phyloP scores from a whole-genome alignment of 495 filamentous ascomycete species.

The Penicillium desertorum region DNA sequence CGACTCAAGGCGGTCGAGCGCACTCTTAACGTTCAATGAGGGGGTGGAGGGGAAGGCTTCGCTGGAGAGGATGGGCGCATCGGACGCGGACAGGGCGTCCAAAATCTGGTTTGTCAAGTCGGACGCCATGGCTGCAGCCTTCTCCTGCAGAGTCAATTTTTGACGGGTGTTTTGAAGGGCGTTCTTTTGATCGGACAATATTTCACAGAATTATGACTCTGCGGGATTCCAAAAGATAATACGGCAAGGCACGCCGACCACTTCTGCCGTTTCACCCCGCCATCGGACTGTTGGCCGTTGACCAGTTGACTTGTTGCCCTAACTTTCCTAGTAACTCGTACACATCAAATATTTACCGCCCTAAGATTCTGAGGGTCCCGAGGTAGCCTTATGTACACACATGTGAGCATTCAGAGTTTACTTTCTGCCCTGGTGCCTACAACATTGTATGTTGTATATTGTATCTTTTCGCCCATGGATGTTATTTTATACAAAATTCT shows the following conservation, averaged over 20 bases:
- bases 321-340: too few relatives aligned
- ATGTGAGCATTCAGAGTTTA: too few relatives aligned
- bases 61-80: constrained; percentile 66
- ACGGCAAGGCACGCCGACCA: constrained; percentile 26
- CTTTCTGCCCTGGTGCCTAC: too few relatives aligned
- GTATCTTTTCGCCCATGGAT: not conserved
- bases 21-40: constrained; percentile 75
- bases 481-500: not conserved
- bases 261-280: constrained; percentile 30
- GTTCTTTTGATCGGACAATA: constrained; percentile 19
- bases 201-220: constrained; percentile 34
- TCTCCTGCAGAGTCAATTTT: constrained; percentile 27
- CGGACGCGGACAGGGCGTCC: constrained; percentile 60
- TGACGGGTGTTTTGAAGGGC: constrained; percentile 20
- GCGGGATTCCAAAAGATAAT: constrained; percentile 17
- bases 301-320: constrained; percentile 1
- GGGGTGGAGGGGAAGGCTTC: constrained; percentile 73
- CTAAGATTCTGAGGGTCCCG: too few relatives aligned
- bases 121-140: constrained; percentile 51
- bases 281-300: not conserved
- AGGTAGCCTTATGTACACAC: too few relatives aligned
- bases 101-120: constrained; percentile 67
- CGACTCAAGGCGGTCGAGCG: constrained; percentile 78
- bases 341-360: too few relatives aligned
- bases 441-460: too few relatives aligned